A percentile compares a stretch with the other conserved stretches of the same genome.
These are phyloP conservation scores for Colletotrichum agaves DNA, from an alignment of 2,329 filamentous ascomycete genomes.

Conservation along the genomic window DNA sequence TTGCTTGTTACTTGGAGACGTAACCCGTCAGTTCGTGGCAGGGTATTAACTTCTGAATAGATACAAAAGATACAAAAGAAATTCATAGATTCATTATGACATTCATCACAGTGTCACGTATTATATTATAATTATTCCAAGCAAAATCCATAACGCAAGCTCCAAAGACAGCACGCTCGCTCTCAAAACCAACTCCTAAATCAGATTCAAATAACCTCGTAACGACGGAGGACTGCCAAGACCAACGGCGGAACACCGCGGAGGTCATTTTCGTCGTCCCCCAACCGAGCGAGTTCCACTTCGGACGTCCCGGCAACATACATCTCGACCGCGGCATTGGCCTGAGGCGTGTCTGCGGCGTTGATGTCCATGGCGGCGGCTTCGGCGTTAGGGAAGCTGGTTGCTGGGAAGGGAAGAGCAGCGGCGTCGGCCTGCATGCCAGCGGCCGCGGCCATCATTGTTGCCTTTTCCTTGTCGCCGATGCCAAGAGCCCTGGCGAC, in stretches of 20 bases:
- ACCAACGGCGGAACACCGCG: conserved; percentile 24
- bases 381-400: not conserved
- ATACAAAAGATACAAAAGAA: no score
- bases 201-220: conserved; percentile 12
- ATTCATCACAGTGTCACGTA: not conserved
- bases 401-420: not conserved
- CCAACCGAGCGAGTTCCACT: not conserved
- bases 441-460: not conserved
- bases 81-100: conserved; percentile 13
- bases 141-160: no score
- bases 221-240: conserved; percentile 22
- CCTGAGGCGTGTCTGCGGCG: conserved; percentile 12
- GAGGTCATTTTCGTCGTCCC: conserved; percentile 19
- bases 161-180: not conserved
- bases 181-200: not conserved
- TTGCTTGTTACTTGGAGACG: no score
- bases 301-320: not conserved
- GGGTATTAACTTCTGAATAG: not conserved
- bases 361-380: conserved; percentile 16
- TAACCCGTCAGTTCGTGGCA: no score
- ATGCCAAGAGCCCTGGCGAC: conserved; percentile 26
- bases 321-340: not conserved
- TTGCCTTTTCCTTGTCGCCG: not conserved
- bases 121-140: not conserved
- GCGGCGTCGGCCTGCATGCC: not conserved